Percentiles rank a stretch among this genome's conserved stretches.
phyloP scores from a whole-genome alignment of 208 protist genomes.

The Trypanosoma melophagium region DNA sequence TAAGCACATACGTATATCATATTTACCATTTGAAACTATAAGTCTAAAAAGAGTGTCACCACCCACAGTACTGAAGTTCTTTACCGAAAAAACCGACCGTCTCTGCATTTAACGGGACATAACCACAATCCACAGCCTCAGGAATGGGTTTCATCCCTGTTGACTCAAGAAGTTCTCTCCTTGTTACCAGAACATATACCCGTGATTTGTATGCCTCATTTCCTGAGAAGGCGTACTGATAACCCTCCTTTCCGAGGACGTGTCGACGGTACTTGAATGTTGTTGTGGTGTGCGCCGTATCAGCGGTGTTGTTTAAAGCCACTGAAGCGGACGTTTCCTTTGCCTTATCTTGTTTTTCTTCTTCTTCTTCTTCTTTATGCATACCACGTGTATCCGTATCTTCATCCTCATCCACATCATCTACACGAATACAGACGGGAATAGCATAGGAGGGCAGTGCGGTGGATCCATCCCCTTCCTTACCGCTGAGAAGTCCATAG shows the following conservation, averaged over 20 bases:
- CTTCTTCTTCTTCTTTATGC: neutral
- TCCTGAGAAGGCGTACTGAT: conserved; percentile 32
- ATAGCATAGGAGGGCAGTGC: conserved; percentile 46
- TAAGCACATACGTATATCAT: too few species aligned
- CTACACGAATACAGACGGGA: conserved; percentile 51
- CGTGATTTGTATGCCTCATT: conserved; percentile 15
- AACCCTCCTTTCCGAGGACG: conserved; percentile 39
- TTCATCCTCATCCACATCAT: conserved; percentile 6
- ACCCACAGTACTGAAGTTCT: conserved; percentile 42
- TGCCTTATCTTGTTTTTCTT: conserved; percentile 10
- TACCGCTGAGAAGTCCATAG: conserved; percentile 34
- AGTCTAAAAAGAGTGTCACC: conserved; percentile 26
- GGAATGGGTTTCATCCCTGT: conserved; percentile 14
- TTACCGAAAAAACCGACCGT: conserved; percentile 30
- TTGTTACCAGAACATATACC: conserved; percentile 48
- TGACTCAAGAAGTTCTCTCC: conserved; percentile 19
- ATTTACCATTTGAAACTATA: neutral
- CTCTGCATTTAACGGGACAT: conserved; percentile 41
- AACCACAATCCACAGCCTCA: conserved; percentile 17
- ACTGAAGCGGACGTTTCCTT: neutral
- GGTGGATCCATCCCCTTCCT: conserved; percentile 4
- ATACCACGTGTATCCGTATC: neutral
- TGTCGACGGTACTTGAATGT: conserved; percentile 62
- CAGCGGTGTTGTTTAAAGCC: neutral
- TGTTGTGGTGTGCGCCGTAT: conserved; percentile 31